phyloP scores from a whole-genome alignment of 2,329 filamentous ascomycete genomes.

The Penicillium sp. region DNA sequence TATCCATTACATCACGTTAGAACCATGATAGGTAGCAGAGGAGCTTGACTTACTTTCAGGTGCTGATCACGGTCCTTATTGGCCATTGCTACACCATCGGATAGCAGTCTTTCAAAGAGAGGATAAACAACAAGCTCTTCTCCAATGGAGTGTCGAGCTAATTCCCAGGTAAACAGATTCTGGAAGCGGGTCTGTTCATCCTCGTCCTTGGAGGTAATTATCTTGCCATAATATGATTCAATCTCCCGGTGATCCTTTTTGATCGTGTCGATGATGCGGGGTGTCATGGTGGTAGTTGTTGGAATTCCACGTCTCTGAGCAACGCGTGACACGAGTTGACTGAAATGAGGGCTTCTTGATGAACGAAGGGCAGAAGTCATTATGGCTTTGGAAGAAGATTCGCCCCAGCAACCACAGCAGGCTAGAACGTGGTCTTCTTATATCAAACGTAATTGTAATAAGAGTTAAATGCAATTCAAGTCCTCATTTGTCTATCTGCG shows the following conservation, averaged over 20 bases:
- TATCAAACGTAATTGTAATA: neutral
- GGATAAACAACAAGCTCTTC: constrained; percentile 56
- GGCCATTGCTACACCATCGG: constrained; percentile 45
- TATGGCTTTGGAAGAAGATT: neutral
- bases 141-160: constrained; percentile 51
- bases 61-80: constrained; percentile 51
- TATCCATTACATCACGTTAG: neutral
- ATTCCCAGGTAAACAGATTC: constrained; percentile 53
- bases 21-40: neutral
- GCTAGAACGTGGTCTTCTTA: neutral
- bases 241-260: constrained; percentile 43
- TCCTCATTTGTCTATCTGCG: neutral
- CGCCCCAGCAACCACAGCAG: neutral
- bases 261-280: constrained; percentile 35
- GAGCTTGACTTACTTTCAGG: constrained; percentile 22
- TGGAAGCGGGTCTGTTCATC: constrained; percentile 41
- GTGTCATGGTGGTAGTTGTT: constrained; percentile 5
- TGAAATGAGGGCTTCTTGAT: neutral
- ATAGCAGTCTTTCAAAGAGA: constrained; percentile 50
- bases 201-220: constrained; percentile 39
- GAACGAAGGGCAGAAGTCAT: neutral
- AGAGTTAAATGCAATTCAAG: neutral
- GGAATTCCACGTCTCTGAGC: constrained; percentile 1
- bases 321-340: neutral
- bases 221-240: constrained; percentile 43